Conservation (phyloP, 768 basidiomycete genomes). For the Tylopilus rubrobrunneus region DNA sequence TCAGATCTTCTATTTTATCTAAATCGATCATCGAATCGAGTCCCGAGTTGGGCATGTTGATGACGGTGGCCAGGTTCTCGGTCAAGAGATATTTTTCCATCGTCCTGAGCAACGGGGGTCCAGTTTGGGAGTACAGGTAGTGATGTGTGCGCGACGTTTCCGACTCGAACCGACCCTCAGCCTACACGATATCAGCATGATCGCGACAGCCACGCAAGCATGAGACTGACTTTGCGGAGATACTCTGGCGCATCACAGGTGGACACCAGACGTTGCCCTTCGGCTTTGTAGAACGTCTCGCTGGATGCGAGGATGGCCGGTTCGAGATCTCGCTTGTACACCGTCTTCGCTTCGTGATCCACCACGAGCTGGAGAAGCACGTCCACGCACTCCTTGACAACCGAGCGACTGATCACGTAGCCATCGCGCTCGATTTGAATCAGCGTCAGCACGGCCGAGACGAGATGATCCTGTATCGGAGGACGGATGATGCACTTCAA, state of each 20-base stretch:
- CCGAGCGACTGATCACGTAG: conserved; percentile 85
- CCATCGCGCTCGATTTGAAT: conserved; percentile 91
- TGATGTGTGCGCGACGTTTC: conserved; percentile 84
- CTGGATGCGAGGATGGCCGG: conserved; percentile 77
- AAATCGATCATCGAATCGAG: conserved; percentile 83
- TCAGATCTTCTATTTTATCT: conserved; percentile 71
- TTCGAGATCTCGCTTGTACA: conserved; percentile 85
- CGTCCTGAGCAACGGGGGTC: conserved; percentile 63
- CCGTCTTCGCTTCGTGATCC: conserved; percentile 45
- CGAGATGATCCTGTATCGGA: conserved; percentile 80
- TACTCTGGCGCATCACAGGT: conserved; percentile 81
- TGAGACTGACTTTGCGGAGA: conserved; percentile 60
- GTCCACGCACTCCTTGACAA: conserved; percentile 84
- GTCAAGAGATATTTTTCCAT: conserved; percentile 75
- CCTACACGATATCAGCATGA: conserved; percentile 42
- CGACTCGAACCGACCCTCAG: conserved; percentile 72
- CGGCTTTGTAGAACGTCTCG: conserved; percentile 70
- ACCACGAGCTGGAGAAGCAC: conserved; percentile 70
- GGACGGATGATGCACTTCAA: conserved; percentile 72
- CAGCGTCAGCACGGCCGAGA: conserved; percentile 79
- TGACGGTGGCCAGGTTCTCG: conserved; percentile 68
- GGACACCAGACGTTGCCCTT: conserved; percentile 67
- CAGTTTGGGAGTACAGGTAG: conserved; percentile 78
- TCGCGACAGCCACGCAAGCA: neutral
- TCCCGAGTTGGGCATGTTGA: conserved; percentile 80